Evolutionary conservation across 441 rosid species (phyloP).

Genomic region (Gossypium davidsonii): DNA sequence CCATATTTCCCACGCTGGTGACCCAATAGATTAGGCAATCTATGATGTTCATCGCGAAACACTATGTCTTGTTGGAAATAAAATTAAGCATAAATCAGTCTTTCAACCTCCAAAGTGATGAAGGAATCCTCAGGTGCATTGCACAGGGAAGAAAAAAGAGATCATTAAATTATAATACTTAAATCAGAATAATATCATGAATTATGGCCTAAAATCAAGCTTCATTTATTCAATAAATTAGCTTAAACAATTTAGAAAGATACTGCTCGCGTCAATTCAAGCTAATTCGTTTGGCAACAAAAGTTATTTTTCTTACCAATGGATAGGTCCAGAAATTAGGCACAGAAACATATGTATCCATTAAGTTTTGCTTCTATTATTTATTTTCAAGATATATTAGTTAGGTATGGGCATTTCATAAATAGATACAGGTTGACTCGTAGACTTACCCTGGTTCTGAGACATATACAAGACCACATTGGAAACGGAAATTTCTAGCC

Average conservation of each 20-base stretch:
- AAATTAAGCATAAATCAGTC: not conserved
- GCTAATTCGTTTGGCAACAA: not conserved
- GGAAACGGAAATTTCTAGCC: conserved; percentile 95
- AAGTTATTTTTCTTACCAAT: not conserved
- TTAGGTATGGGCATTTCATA: conserved; percentile 1
- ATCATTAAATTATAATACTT: not conserved
- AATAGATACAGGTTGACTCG: conserved; percentile 15
- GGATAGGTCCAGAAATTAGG: not conserved
- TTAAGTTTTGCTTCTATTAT: not conserved
- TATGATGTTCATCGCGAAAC: not conserved
- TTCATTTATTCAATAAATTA: not conserved
- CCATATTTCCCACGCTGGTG: not conserved
- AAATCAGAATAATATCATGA: not conserved
- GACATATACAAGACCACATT: conserved; percentile 90
- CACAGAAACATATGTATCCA: not conserved
- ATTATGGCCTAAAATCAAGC: not conserved
- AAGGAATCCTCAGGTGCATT: not conserved
- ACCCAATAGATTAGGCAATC: not conserved
- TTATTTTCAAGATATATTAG: not conserved
- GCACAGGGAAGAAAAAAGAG: not conserved
- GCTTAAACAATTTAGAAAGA: not conserved
- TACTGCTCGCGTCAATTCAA: not conserved
- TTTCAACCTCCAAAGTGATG: conserved; percentile 2
- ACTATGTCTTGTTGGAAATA: not conserved
- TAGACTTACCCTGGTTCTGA: conserved; percentile 85